Evolutionary conservation across 163 green algal species (phyloP), one percentile per base, ranked within the genome.

Genomic region (Prototheca wickerhamii): DNA sequence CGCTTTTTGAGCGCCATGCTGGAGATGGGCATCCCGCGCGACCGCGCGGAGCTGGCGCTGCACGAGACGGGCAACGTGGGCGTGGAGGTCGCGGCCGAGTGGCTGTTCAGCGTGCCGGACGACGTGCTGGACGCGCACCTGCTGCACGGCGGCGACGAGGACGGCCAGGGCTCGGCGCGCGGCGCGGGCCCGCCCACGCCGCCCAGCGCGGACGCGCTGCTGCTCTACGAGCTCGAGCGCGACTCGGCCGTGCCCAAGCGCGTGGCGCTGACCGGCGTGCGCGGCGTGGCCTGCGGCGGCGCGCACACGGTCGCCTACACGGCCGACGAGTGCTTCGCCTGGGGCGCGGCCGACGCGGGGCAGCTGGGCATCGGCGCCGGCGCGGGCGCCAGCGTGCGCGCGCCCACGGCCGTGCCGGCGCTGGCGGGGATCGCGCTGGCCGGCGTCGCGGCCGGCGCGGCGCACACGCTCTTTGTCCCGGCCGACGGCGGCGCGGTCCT

Each of bases 21-120:
- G 25, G 87, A 93, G 53, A 96, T 96, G 89, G 89, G 87, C 58
- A 91, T 96, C 62, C 74, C 86, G 20, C 59, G 65, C n/a, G 77
- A 87, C 17, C 74, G 84, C 35, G 89, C 88, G 25, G 85, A 93
- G 68, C 68, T 91, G 30, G 89, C 89, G 25, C 75, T 96, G 31
- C 72, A 70, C 18, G 87, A 94, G 68, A 96, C 89, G 0, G 84
- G 86, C 55, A 91, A 90, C 65, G 79, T 89, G 35, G 85, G 85
- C 26, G 82, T 96, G 21, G 89, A 96, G 73, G 82, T 91, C 31
- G 87, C 86, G 17, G 83, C 87, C 3, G 87, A 93, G 73, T 92
- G 86, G 87, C 82, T 93, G 58, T 87, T 89, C 72, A 72, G 40
- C 31, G 69, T 80, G 15, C 75, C 72, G 25, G 73, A 84, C 21